Base-by-base conservation (phyloP, 768 basidiomycete genomes). In the Phlebiopsis flavidoalba region DNA sequence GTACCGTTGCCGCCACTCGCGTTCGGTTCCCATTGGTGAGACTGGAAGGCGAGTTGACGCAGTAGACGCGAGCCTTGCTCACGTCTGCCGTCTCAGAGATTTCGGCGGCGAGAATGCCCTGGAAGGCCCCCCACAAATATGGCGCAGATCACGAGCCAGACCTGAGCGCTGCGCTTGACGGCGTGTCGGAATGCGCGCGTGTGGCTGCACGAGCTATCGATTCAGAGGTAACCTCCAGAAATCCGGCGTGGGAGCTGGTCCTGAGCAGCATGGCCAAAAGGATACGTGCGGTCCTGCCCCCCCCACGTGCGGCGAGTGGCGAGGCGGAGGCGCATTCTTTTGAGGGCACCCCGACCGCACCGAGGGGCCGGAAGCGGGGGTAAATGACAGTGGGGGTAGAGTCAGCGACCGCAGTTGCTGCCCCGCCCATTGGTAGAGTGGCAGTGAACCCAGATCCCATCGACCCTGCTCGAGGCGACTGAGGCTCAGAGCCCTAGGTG, bases 121-220 rank as follows among this genome's bases (percentile, higher is more conserved):
- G 73, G 67, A 91, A 84, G 12, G 86, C n/a, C n/a, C n/a, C n/a
- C n/a, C n/a, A n/a, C n/a, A n/a, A n/a, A 86, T 36, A 85, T n/a
- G 67, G 31, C 88, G 86, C 59, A 92, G 77, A 71, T 92, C 90
- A 58, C 79, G 79, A 17, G 88, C 87, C 31, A 92, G 76, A 58
- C 72, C 79, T 51, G 81, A n/a, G n/a, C 79, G 46, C 87, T 89
- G 59, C 82, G 83, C 59, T 76, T 79, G 48, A 80, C 70, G 33
- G 88, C 87, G 60, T 77, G 75, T 31, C 74, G 76, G n/a, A n/a
- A 68, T 87, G 88, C 35, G 80, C 77, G 35, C 73, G 77, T 53
- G 76, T 74, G 19, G 83, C 65, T 56, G 77, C 75, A 66, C 80
- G 73, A 65, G 74, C 73, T 66, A 80, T 61, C 54, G 80, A 69